These are phyloP conservation scores for Chrysoporthe puriensis DNA, from an alignment of 2,329 filamentous ascomycete genomes.

Conservation along the genomic window DNA sequence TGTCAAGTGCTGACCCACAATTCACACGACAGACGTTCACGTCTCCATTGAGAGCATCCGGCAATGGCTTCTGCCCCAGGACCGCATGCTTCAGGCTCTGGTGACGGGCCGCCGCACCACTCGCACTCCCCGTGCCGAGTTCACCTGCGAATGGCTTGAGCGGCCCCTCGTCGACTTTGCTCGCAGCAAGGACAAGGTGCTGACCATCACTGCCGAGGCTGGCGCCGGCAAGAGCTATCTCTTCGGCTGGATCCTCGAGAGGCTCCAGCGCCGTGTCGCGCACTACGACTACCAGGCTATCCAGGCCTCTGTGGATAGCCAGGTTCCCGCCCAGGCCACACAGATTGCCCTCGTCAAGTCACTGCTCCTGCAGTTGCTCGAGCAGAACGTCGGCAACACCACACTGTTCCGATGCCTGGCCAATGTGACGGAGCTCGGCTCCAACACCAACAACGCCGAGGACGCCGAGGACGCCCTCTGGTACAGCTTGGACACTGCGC, in stretches of 20 bases:
- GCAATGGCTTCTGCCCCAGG: slow-evolving; percentile 29
- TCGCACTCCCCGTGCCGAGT: slow-evolving; percentile 27
- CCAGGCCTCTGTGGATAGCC: slow-evolving; percentile 29
- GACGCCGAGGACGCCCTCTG: slow-evolving; percentile 34
- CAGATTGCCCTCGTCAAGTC: slow-evolving; percentile 30
- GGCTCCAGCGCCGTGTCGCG: slow-evolving; percentile 27
- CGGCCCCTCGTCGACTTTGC: slow-evolving; percentile 28
- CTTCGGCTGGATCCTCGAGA: slow-evolving; percentile 28
- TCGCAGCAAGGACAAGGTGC: slow-evolving; percentile 26
- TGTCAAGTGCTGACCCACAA: slow-evolving; percentile 15
- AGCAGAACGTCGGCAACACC: slow-evolving; percentile 29
- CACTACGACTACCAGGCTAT: slow-evolving; percentile 29
- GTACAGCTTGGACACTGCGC: slow-evolving; percentile 28
- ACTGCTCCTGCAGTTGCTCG: slow-evolving; percentile 27
- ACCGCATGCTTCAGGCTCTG: slow-evolving; percentile 27
- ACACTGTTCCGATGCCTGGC: slow-evolving; percentile 29
- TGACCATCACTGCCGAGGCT: slow-evolving; percentile 29
- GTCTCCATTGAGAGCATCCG: slow-evolving; percentile 30
- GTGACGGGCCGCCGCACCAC: slow-evolving; percentile 26
- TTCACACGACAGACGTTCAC: slow-evolving; percentile 22
- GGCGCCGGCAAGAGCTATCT: slow-evolving; percentile 28
- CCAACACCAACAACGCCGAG: slow-evolving; percentile 35
- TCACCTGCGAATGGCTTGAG: slow-evolving; percentile 30
- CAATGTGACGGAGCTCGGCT: slow-evolving; percentile 29
- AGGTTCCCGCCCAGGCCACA: slow-evolving; percentile 28